phyloP scores from a whole-genome alignment of 2,329 filamentous ascomycete species.

The Venturia nashicola region DNA sequence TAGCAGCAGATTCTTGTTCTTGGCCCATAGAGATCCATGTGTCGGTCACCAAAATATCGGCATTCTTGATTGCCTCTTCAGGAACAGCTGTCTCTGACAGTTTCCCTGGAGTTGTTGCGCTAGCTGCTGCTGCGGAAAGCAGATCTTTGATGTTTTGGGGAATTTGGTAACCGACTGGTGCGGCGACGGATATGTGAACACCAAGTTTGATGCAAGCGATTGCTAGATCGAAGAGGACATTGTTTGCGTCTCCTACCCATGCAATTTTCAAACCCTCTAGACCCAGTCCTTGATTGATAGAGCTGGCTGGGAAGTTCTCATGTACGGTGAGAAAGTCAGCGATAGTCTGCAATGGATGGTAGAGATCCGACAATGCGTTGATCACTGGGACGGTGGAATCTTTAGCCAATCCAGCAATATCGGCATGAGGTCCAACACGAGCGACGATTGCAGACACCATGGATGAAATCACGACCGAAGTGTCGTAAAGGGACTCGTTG shows the following conservation, averaged over 20 bases:
- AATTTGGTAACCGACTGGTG: slow-evolving; percentile 74
- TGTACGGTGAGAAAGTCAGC: slow-evolving; percentile 87
- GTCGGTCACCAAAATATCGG: slow-evolving; percentile 87
- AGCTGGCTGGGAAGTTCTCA: slow-evolving; percentile 50
- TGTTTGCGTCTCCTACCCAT: slow-evolving; percentile 95
- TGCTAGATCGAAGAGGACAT: slow-evolving; percentile 87
- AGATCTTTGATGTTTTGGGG: slow-evolving; percentile 60
- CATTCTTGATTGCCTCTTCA: slow-evolving; percentile 72
- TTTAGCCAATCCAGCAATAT: slow-evolving; percentile 36
- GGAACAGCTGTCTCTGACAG: slow-evolving; percentile 67
- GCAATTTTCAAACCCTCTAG: slow-evolving; percentile 80
- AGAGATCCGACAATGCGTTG: slow-evolving; percentile 65
- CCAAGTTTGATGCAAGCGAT: slow-evolving; percentile 81
- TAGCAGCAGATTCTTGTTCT: slow-evolving; percentile 68
- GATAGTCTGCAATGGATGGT: slow-evolving; percentile 87
- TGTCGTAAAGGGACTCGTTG: slow-evolving; percentile 93
- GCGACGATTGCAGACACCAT: slow-evolving; percentile 37
- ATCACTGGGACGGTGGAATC: slow-evolving; percentile 37
- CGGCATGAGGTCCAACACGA: slow-evolving; percentile 39
- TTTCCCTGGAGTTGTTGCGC: slow-evolving; percentile 47
- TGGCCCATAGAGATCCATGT: slow-evolving; percentile 99
- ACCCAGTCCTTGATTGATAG: slow-evolving; percentile 39
- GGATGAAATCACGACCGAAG: slow-evolving; percentile 82
- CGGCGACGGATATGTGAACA: slow-evolving; percentile 74
- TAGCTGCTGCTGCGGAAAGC: slow-evolving; percentile 51